Base-by-base conservation (phyloP, 2,329 filamentous ascomycete genomes). In the Ophiobolus disseminans region DNA sequence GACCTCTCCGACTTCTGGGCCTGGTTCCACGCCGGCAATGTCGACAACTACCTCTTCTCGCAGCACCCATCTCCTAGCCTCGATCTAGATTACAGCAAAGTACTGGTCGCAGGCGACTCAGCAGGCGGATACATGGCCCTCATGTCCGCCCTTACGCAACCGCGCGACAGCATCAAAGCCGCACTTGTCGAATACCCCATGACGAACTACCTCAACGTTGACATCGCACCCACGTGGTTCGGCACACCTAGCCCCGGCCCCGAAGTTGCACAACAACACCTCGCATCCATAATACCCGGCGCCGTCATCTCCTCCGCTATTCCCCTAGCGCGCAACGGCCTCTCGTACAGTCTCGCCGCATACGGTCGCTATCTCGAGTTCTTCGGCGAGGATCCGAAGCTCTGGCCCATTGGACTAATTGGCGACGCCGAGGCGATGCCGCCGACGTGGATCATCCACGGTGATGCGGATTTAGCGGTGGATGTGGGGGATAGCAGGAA, bases 1-100 rank as follows among this genome's bases (percentile, higher is more conserved):
- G 80, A 83, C 56, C 50, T 82, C 1, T 43, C 63, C 7, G 76
- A 79, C 51, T 78, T 81, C 59, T 82, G 77, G 77, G 52, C 50
- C 4, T 82, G 80, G 80, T 54, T 79, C 31, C 36, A 49, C 17
- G 20, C 23, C 7, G 57, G 46, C 16, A 42, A 48, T 1, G 26
- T 63, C 9, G 14, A 35, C 3, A 26, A 39, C 0, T 60, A 50
- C 23, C 53, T 68, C 25, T 14, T 35, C 8, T 54, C 57, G 19
- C 44, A 47, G 14, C 38, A 60, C 10, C 38, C 60, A 32, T 32
- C 30, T 14, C 30, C 3, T 2, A 14, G 21, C 0, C 7, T 65
- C 2, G 43, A 57, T 1, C 49, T 65, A 1, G 69, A 76, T 40
- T 57, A 68, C 2, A 48, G 48, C 5, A 54, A 50, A 2, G 19